Conservation (phyloP, 2,329 filamentous ascomycete genomes). For the Cladosporium halotolerans region DNA sequence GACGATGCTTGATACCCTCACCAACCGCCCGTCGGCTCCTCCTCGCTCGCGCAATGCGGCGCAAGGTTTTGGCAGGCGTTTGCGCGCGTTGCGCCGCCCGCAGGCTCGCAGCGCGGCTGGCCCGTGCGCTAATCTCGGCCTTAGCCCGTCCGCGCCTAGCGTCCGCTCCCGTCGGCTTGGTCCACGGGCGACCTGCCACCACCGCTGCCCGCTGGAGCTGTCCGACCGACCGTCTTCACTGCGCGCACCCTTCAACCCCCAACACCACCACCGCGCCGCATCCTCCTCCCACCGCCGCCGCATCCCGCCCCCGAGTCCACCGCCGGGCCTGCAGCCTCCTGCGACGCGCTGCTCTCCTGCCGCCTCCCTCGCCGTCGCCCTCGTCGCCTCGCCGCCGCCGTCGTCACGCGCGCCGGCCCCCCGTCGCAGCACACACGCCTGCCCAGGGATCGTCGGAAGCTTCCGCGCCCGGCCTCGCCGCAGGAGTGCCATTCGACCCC, state of each 20-base stretch:
- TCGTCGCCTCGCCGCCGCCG: neutral
- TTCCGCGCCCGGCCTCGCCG: constrained; percentile 2
- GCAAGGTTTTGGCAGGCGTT: too few relatives aligned
- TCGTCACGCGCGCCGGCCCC: constrained; percentile 2
- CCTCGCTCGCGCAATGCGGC: too few relatives aligned
- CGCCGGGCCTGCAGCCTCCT: neutral
- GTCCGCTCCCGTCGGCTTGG: neutral
- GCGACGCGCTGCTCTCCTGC: constrained; percentile 5
- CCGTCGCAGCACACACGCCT: constrained; percentile 7
- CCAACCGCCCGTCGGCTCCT: too few relatives aligned
- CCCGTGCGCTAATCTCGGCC: neutral
- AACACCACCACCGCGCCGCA: constrained; percentile 6
- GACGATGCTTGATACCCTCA: too few relatives aligned
- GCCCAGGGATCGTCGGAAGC: constrained; percentile 8
- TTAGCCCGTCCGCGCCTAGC: neutral
- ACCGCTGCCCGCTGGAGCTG: neutral
- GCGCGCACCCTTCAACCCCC: neutral
- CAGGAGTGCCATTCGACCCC: neutral
- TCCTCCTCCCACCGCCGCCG: constrained; percentile 2
- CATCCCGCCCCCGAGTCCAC: neutral
- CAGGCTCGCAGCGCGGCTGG: too few relatives aligned
- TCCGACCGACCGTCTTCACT: neutral
- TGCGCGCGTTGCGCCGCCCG: too few relatives aligned
- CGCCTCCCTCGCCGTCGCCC: neutral
- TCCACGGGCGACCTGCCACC: neutral